Conservation (phyloP, 352 stramenopile species). For the Pythium brachiatum region DNA sequence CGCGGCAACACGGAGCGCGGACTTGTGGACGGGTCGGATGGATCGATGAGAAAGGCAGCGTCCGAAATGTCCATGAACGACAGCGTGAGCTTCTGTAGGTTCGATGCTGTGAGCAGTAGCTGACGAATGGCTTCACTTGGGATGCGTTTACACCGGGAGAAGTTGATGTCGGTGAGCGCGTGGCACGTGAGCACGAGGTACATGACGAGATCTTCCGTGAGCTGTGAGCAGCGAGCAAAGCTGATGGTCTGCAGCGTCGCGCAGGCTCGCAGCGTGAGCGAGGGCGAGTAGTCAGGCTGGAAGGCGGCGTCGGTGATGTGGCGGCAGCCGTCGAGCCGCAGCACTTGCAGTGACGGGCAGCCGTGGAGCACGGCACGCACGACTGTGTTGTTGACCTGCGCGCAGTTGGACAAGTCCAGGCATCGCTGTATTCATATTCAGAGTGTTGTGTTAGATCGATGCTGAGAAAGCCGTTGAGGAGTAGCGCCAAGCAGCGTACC, state of each 20-base stretch:
- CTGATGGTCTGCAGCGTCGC: conserved; percentile 75
- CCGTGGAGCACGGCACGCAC: conserved; percentile 77
- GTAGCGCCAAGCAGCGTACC: conserved; percentile 28
- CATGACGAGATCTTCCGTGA: conserved; percentile 73
- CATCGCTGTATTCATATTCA: conserved; percentile 43
- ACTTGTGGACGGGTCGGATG: conserved; percentile 8
- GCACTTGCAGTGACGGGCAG: conserved; percentile 67
- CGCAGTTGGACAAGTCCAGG: conserved; percentile 80
- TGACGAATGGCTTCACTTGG: conserved; percentile 67
- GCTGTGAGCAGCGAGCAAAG: conserved; percentile 79
- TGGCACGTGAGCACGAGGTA: conserved; percentile 78
- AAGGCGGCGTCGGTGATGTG: conserved; percentile 88
- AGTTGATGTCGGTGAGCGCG: conserved; percentile 74
- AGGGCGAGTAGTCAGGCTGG: conserved; percentile 75
- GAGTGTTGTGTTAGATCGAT: neutral
- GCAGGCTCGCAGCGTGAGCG: conserved; percentile 66
- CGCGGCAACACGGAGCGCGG: conserved; percentile 31
- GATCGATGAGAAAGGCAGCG: conserved; percentile 40
- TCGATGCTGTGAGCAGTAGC: conserved; percentile 55
- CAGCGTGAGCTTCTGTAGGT: conserved; percentile 68
- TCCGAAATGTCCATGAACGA: conserved; percentile 85
- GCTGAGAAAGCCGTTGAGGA: conserved; percentile 2
- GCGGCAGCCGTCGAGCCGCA: conserved; percentile 81
- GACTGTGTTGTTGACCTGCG: conserved; percentile 87
- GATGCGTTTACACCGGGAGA: conserved; percentile 85